Conservation (phyloP, 176 grass and related monocot species). For the Rhynchospora breviuscula region DNA sequence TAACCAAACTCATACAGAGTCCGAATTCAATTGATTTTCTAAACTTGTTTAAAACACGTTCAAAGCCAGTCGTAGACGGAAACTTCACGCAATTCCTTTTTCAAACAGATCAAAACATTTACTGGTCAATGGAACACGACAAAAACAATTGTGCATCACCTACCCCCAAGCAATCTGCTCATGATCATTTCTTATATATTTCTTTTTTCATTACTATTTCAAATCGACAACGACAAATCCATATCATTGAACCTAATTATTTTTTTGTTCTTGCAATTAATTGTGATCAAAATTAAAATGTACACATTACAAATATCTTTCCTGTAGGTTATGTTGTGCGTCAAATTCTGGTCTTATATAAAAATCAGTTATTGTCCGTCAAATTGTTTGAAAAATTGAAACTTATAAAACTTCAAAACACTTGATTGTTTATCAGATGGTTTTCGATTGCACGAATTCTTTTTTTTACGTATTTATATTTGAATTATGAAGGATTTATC, state of each 20-base stretch:
- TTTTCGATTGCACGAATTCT: neutral
- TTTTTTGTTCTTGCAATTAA: neutral
- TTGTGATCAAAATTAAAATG: neutral
- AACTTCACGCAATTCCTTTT: neutral
- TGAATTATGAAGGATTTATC: neutral
- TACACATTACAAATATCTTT: neutral
- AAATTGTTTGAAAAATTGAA: neutral
- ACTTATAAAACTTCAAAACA: neutral
- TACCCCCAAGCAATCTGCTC: neutral
- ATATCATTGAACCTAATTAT: neutral
- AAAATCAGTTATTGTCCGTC: neutral
- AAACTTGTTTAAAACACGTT: neutral
- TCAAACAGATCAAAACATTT: neutral
- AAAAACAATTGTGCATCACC: neutral
- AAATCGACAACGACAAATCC: neutral
- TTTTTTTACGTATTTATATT: neutral
- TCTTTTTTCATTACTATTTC: neutral
- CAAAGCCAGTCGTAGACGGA: neutral
- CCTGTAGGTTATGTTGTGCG: neutral
- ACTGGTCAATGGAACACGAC: neutral
- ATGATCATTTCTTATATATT: neutral
- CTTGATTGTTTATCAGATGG: neutral
- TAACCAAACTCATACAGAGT: neutral
- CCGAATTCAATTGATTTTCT: neutral
- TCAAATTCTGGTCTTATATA: neutral